Evolutionary conservation across 169 alveolate species (phyloP), one percentile per base, ranked within the genome.

Genomic region (Babesia microti): DNA sequence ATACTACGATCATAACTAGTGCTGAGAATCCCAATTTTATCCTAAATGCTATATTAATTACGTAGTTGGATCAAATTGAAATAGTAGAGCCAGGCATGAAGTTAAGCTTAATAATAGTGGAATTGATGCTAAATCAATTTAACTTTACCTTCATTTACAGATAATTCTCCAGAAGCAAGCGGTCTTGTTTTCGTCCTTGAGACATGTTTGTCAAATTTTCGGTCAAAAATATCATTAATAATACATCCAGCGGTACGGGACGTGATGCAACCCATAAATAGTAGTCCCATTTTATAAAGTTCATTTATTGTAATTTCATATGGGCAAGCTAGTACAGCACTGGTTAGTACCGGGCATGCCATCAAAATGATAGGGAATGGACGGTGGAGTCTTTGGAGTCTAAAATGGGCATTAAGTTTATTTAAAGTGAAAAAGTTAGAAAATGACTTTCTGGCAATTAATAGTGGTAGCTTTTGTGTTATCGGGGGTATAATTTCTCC

Each of bases 141-240:
- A 26, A 42, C 40, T 23, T 44, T 59, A 41, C 91, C 97, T 57
- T 68, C 57, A 11, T 28, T 35, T 9, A 49, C 51, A 2, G 83
- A 35, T 4, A 93, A 45, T 27, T 72, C 83, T n/a, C 93, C 92
- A 48, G 89, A 56, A 11, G 97, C 96, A 26, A 93, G 36, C 6
- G 98, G 97, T 26, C 98, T 76, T 5, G 49, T 52, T 54, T 79
- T 83, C n/a, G 98, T 93, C 34, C 98, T 52, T 29, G 86, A 90
- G 1, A 91, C 98, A 36, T 69, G 55, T 12, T 21, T 47, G 51
- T 85, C 93, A 11, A 73, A 28, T 4, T 71, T 35, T 30, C 59
- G 45, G 43, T 85, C 93, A 27, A 60, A 68, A 12, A 85, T 27
- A 46, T 85, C 92, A 47, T 85, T 85, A 0, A 85, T 61, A 14